Conservation (phyloP, 768 basidiomycete species). For the Agrocybe pediades region DNA sequence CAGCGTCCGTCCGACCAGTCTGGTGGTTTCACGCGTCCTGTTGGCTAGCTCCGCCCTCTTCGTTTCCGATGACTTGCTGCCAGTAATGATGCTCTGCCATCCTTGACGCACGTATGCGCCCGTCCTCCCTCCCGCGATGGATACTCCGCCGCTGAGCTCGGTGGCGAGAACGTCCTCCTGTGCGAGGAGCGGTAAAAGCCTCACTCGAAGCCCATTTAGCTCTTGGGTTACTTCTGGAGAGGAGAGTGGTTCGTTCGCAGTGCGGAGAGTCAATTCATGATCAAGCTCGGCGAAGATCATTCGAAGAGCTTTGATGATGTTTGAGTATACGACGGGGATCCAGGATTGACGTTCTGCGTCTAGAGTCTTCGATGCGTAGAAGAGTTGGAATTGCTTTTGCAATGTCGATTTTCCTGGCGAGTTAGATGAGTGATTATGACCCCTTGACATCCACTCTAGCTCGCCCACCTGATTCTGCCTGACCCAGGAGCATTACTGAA, state of each 20-base stretch:
- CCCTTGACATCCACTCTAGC: not conserved
- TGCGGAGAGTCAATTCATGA: conserved; percentile 43
- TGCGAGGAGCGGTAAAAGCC: conserved; percentile 63
- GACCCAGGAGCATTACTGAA: conserved; percentile 73
- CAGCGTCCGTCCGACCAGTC: conserved; percentile 58
- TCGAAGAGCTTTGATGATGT: conserved; percentile 78
- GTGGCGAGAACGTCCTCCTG: conserved; percentile 69
- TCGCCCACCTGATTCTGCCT: conserved; percentile 63
- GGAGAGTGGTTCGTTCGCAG: conserved; percentile 23
- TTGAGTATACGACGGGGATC: conserved; percentile 82
- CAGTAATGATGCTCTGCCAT: conserved; percentile 67
- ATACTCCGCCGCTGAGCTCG: conserved; percentile 67
- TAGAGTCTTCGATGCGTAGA: conserved; percentile 71
- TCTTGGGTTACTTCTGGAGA: conserved; percentile 33
- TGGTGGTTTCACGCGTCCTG: conserved; percentile 31
- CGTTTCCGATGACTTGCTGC: conserved; percentile 34
- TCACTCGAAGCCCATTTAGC: conserved; percentile 52
- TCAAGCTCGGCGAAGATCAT: conserved; percentile 76
- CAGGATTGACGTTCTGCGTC: conserved; percentile 74
- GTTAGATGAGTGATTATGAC: not conserved
- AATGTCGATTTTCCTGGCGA: conserved; percentile 73
- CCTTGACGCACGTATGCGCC: conserved; percentile 72
- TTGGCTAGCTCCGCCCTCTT: conserved; percentile 17
- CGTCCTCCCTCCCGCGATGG: conserved; percentile 57
- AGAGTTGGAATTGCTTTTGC: conserved; percentile 83